Percentiles rank a stretch among this genome's conserved stretches.
Conservation (phyloP, 139 green algal species). For the Asterochloris erici region DNA sequence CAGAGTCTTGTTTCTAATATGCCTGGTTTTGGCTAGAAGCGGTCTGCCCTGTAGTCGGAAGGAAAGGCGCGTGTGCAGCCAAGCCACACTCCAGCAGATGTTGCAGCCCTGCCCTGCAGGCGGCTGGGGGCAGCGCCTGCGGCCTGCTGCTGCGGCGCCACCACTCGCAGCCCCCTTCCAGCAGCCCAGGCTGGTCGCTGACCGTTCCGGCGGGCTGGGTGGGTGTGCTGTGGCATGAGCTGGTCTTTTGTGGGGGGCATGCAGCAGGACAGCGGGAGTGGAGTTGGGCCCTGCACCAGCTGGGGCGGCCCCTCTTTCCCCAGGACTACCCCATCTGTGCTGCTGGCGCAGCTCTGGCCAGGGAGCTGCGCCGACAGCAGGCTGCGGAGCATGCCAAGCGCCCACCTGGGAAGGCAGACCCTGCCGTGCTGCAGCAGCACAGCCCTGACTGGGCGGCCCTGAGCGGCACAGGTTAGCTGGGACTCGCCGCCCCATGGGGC, state of each 20-base stretch:
- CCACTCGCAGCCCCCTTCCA: not conserved
- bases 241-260: constrained; percentile 24
- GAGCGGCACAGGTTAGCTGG: too few relatives aligned
- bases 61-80: not conserved
- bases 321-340: constrained; percentile 46
- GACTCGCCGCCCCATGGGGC: too few relatives aligned
- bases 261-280: constrained; percentile 56
- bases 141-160: constrained; percentile 22
- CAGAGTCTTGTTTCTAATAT: not conserved
- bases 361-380: not conserved
- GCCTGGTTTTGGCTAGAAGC: not conserved
- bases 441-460: too few relatives aligned
- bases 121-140: not conserved
- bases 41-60: not conserved
- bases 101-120: not conserved
- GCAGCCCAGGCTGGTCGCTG: constrained; percentile 49
- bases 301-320: constrained; percentile 35
- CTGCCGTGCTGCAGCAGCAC: not conserved
- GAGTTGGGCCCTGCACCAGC: constrained; percentile 43
- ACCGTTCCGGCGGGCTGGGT: constrained; percentile 49
- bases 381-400: constrained; percentile 1
- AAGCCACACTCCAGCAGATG: not conserved
- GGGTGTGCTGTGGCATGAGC: constrained; percentile 40
- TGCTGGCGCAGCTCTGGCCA: constrained; percentile 20
- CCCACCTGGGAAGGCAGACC: not conserved